Percentiles rank a stretch among this genome's conserved stretches.
Evolutionary conservation across 2,329 filamentous ascomycete species (phyloP).

Genomic region (Beauveria varroae): DNA sequence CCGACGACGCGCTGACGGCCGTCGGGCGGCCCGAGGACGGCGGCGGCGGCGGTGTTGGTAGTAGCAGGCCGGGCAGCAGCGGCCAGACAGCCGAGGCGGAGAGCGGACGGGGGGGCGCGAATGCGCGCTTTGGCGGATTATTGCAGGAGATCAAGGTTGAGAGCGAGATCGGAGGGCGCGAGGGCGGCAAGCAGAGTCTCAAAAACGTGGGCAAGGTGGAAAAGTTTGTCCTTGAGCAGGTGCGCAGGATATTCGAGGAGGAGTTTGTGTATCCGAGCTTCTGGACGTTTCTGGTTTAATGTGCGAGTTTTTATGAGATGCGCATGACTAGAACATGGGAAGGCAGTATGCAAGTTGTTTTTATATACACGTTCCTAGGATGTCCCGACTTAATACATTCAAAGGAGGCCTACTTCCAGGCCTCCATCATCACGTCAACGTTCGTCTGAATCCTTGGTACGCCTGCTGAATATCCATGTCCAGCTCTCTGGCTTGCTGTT

Average conservation of each 20-base stretch:
- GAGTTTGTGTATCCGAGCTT: slow-evolving; percentile 98
- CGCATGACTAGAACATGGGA: neutral
- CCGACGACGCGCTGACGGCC: slow-evolving; percentile 78
- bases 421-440: slow-evolving; percentile 44
- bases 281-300: slow-evolving; percentile 87
- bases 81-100: slow-evolving; percentile 16
- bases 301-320: neutral
- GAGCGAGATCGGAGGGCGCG: slow-evolving; percentile 91
- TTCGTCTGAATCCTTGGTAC: slow-evolving; percentile 87
- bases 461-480: slow-evolving; percentile 91
- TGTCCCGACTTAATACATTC: neutral
- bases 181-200: slow-evolving; percentile 84
- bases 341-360: neutral
- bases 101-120: slow-evolving; percentile 16
- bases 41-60: slow-evolving; percentile 17
- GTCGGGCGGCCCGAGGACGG: slow-evolving; percentile 47
- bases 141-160: slow-evolving; percentile 92
- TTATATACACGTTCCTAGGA: neutral
- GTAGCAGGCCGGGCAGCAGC: neutral
- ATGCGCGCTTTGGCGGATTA: slow-evolving; percentile 56
- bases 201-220: slow-evolving; percentile 99
- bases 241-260: slow-evolving; percentile 94
- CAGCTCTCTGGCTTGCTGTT: slow-evolving; percentile 81
- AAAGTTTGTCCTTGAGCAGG: slow-evolving; percentile 92
- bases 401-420: neutral